phyloP scores from a whole-genome alignment of 148 eudicot species.

The Silene conica region DNA sequence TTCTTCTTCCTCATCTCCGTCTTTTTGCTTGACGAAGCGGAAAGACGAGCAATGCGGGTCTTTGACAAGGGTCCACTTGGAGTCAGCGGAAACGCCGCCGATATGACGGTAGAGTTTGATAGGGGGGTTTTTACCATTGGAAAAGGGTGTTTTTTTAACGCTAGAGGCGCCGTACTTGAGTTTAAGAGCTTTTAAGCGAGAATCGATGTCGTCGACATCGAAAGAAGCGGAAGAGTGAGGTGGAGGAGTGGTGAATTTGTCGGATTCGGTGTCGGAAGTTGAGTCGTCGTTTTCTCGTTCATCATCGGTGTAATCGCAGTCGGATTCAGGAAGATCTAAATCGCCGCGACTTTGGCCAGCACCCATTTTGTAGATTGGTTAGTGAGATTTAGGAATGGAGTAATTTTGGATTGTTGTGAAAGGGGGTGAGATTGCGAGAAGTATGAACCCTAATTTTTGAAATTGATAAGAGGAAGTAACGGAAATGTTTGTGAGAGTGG shows the following conservation, averaged over 20 bases:
- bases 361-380: not conserved
- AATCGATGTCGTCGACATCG: conserved; percentile 13
- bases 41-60: conserved; percentile 51
- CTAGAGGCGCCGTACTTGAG: not conserved
- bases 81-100: conserved; percentile 73
- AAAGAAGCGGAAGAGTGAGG: conserved; percentile 4
- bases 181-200: conserved; percentile 1
- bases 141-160: not conserved
- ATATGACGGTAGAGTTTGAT: conserved; percentile 71
- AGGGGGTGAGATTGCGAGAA: not conserved
- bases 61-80: conserved; percentile 54
- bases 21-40: conserved; percentile 32
- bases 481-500: too few relatives aligned
- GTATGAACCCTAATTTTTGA: conserved; percentile 11
- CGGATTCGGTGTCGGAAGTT: conserved; percentile 1
- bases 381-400: not conserved
- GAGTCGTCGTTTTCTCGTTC: conserved; percentile 4
- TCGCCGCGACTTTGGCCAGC: conserved; percentile 14
- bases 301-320: not conserved
- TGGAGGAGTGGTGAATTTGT: conserved; percentile 11
- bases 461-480: not conserved
- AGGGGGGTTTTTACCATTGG: not conserved
- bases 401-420: not conserved
- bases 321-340: conserved; percentile 17
- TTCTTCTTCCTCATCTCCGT: not conserved